These are phyloP conservation scores for Oehlia diaphana DNA, from an alignment of 192 early-diverging fungal species.

Conservation along the genomic window DNA sequence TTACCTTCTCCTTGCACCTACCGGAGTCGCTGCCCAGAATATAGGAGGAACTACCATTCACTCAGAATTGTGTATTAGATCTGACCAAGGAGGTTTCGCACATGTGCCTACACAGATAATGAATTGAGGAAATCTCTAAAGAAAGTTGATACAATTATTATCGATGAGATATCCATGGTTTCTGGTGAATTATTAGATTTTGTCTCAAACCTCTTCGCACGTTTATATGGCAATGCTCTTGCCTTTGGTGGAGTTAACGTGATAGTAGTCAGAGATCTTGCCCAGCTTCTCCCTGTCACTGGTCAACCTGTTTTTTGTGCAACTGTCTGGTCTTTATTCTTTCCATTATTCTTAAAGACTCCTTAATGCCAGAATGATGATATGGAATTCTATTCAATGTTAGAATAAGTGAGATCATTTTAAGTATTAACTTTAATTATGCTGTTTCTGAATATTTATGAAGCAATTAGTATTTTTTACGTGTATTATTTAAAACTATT, in stretches of 20 bases:
- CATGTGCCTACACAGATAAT: neutral
- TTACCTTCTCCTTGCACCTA: neutral
- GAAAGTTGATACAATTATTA: neutral
- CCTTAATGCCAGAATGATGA: neutral
- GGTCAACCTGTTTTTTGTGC: neutral
- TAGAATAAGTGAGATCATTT: neutral
- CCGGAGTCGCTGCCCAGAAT: neutral
- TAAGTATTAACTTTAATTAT: too few species aligned
- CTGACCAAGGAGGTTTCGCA: neutral
- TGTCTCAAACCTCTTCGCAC: neutral
- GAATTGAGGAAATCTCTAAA: neutral
- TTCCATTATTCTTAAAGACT: neutral
- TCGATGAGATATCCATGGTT: conserved; percentile 7
- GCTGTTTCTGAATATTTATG: too few species aligned
- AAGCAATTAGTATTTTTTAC: too few species aligned
- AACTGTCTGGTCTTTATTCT: neutral
- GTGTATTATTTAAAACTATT: too few species aligned
- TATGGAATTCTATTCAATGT: neutral
- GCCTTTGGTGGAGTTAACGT: neutral
- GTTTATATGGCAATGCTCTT: too few species aligned
- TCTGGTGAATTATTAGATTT: neutral
- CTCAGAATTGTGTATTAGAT: neutral
- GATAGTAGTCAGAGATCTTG: neutral
- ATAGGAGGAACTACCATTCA: neutral
- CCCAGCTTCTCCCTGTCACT: neutral